These are phyloP conservation scores for Hanseniaspora guilliermondii DNA, from an alignment of 805 yeast genomes.

Conservation along the genomic window DNA sequence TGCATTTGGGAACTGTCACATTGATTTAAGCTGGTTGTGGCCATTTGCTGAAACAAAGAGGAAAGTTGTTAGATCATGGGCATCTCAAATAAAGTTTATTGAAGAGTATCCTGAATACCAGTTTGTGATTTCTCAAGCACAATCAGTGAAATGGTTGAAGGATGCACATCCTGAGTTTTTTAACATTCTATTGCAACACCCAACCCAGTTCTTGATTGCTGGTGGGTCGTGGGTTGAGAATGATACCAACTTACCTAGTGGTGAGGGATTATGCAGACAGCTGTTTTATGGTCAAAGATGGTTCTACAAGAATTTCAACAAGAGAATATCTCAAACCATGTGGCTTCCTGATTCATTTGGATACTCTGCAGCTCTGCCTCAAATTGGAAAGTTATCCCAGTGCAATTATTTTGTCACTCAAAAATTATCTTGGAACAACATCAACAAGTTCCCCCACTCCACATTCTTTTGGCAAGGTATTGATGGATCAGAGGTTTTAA, in stretches of 20 bases:
- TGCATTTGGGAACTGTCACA: slow-evolving; percentile 90
- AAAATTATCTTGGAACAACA: slow-evolving; percentile 91
- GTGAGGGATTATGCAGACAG: slow-evolving; percentile 82
- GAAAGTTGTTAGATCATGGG: slow-evolving; percentile 89
- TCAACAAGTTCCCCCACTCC: slow-evolving; percentile 75
- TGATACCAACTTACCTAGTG: slow-evolving; percentile 91
- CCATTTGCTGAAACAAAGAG: slow-evolving; percentile 96
- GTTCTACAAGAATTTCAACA: slow-evolving; percentile 60
- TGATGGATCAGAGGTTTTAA: slow-evolving; percentile 84
- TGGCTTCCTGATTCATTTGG: slow-evolving; percentile 99
- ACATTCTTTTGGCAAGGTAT: slow-evolving; percentile 93
- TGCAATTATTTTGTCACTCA: slow-evolving; percentile 80
- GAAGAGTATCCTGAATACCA: slow-evolving; percentile 85
- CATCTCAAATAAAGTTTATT: slow-evolving; percentile 74
- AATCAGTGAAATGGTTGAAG: slow-evolving; percentile 85
- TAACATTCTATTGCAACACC: slow-evolving; percentile 36
- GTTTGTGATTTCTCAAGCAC: slow-evolving; percentile 92
- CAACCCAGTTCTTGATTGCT: slow-evolving; percentile 71
- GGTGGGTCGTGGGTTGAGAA: slow-evolving; percentile 99
- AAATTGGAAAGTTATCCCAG: slow-evolving; percentile 76
- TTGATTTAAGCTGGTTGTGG: slow-evolving; percentile 98
- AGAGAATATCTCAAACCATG: slow-evolving; percentile 57
- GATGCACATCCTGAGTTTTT: slow-evolving; percentile 77
- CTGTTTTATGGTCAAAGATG: slow-evolving; percentile 82
- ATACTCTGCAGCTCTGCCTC: slow-evolving; percentile 90